Percentiles rank a stretch among this genome's conserved stretches.
Conservation (phyloP, 2,329 filamentous ascomycete species). For the Phialocephala sp. region DNA sequence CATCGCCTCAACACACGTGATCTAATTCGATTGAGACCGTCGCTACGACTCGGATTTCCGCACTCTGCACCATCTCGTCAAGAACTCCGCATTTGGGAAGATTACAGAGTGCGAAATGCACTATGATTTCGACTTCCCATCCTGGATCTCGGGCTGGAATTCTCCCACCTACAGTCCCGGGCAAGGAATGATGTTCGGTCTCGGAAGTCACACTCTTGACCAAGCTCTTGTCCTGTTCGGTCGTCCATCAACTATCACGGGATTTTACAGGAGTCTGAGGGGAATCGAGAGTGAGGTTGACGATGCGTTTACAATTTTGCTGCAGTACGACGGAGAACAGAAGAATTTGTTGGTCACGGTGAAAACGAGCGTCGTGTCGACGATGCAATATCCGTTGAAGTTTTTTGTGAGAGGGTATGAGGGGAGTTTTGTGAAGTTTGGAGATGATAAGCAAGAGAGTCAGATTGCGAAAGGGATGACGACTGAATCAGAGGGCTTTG, state of each 20-base stretch:
- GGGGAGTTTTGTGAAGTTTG: constrained; percentile 47
- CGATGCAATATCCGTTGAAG: constrained; percentile 42
- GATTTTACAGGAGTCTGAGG: constrained; percentile 40
- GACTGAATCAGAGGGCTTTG: constrained; percentile 43
- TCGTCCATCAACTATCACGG: constrained; percentile 42
- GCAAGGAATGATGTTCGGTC: constrained; percentile 49
- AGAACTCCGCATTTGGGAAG: constrained; percentile 36
- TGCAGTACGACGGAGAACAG: constrained; percentile 45
- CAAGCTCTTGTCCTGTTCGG: constrained; percentile 47
- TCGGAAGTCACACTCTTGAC: constrained; percentile 49
- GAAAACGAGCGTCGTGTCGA: constrained; percentile 43
- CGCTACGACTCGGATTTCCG: constrained; percentile 48
- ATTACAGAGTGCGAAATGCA: constrained; percentile 45
- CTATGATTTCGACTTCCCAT: constrained; percentile 48
- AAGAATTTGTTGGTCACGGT: constrained; percentile 44
- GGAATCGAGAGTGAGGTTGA: constrained; percentile 40
- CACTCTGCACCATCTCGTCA: constrained; percentile 41
- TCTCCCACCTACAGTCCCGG: constrained; percentile 46
- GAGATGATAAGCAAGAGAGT: constrained; percentile 46
- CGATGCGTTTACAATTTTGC: constrained; percentile 45
- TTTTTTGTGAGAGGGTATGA: constrained; percentile 44
- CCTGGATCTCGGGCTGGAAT: constrained; percentile 46
- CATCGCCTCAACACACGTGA: not conserved
- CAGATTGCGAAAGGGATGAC: constrained; percentile 41
- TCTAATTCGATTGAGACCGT: constrained; percentile 35